phyloP scores from a whole-genome alignment of 495 filamentous ascomycete species.

The Xylaria palmicola region DNA sequence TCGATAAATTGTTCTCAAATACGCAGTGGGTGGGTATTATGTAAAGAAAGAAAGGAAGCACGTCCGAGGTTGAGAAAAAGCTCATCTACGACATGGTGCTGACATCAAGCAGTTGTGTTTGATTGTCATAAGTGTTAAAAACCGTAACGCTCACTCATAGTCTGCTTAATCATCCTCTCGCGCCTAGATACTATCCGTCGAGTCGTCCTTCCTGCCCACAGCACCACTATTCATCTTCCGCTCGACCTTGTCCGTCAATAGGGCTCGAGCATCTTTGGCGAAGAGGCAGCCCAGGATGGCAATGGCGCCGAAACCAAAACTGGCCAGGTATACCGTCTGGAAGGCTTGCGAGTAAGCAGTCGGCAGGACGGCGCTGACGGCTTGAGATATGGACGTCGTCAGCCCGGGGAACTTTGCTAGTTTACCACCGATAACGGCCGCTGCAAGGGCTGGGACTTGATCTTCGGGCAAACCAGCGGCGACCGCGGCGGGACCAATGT shows the following conservation, averaged over 20 bases:
- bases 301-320: conserved; percentile 46
- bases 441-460: conserved; percentile 39
- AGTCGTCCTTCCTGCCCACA: conserved; percentile 7
- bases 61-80: neutral
- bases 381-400: conserved; percentile 34
- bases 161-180: conserved; percentile 10
- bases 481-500: conserved; percentile 40
- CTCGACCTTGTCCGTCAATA: conserved; percentile 38
- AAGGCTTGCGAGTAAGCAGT: conserved; percentile 45
- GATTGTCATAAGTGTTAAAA: neutral
- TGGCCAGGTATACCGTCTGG: conserved; percentile 47
- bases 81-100: neutral
- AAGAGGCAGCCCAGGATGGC: conserved; percentile 44
- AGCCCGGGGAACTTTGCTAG: conserved; percentile 44
- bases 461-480: conserved; percentile 44
- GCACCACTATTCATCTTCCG: conserved; percentile 25
- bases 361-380: conserved; percentile 35
- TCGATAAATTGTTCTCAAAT: neutral
- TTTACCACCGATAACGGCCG: conserved; percentile 32
- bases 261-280: conserved; percentile 35
- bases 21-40: neutral
- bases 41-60: neutral
- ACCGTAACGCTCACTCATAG: conserved; percentile 5
- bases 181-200: conserved; percentile 1
- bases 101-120: neutral